Evolutionary conservation across 129 eudicot genomes (phyloP), one percentile per base, ranked within the genome.

Genomic region (Apium graveolens): DNA sequence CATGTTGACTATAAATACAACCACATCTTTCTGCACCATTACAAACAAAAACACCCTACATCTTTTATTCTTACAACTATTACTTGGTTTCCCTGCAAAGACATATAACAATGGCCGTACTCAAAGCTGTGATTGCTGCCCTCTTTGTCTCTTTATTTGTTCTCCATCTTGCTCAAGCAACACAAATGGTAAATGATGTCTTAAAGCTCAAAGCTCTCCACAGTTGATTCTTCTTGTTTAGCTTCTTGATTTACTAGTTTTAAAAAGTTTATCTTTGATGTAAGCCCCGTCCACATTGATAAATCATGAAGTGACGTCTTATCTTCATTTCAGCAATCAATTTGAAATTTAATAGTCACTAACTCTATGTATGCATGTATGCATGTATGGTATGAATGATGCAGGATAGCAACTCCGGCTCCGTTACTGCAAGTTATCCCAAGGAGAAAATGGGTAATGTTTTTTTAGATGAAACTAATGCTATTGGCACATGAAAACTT

Each of bases 81-180:
- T n/a, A n/a, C 74, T 21, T 70, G 11, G 74, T 34, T 11, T 70
- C 16, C 29, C 32, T 18, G 18, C 74, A 70, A 70, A 60, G 14
- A 60, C 32, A 60, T 4, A 57, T 0, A 24, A 5, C 81, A 46
- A 80, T 73, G 78, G 60, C 73, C 13, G 13, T 74, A 12, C 26
- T 78, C n/a, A 81, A 75, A 57, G 38, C 74, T 74, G 48, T 75
- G 24, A 75, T 81, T 75, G 75, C 76, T 60, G 48, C 79, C 1
- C n/a, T 81, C 35, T 18, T 45, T 62, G 37, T 81, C 46, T 74
- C 75, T 42, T 21, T 69, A 5, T 70, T 81, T 62, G 70, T 74
- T 63, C 69, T 75, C 4, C 79, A 74, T 20, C 46, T 43, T 34
- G 83, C 65, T 73, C 83, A 75, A 31, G 83, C 79, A 65, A 12